phyloP scores from a whole-genome alignment of 2,329 filamentous ascomycete species.

The Cercospora zeae-maydis region DNA sequence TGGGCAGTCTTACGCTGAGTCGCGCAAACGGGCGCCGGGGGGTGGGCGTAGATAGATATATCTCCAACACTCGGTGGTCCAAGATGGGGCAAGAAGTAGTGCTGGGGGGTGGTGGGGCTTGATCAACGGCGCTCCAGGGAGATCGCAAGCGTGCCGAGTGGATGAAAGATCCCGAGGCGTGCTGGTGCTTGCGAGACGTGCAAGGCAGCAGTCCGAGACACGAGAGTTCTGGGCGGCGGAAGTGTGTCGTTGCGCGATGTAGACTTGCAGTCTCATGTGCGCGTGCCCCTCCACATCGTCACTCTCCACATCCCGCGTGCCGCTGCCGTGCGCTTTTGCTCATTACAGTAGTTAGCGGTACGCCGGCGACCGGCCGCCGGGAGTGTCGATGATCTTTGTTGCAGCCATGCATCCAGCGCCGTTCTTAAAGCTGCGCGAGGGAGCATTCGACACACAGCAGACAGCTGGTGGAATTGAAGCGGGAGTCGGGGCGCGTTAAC shows the following conservation, averaged over 20 bases:
- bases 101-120: neutral
- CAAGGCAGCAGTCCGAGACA: neutral
- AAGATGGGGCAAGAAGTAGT: neutral
- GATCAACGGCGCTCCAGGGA: neutral
- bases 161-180: constrained; percentile 5
- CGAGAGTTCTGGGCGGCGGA: constrained; percentile 10
- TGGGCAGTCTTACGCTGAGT: constrained; percentile 2
- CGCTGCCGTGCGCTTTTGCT: neutral
- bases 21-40: neutral
- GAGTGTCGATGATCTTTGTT: neutral
- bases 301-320: constrained; percentile 11
- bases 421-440: neutral
- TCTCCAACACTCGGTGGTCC: constrained; percentile 5
- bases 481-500: neutral
- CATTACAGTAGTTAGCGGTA: too few species aligned
- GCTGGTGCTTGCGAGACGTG: neutral
- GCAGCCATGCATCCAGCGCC: neutral
- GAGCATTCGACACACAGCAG: neutral
- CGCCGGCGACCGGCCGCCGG: neutral
- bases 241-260: neutral
- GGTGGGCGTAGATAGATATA: constrained; percentile 3
- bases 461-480: constrained; percentile 1
- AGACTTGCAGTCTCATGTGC: neutral
- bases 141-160: neutral
- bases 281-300: constrained; percentile 13